Conservation (phyloP, 1,284 basidiomycete species). For the Tremellales sp. region DNA sequence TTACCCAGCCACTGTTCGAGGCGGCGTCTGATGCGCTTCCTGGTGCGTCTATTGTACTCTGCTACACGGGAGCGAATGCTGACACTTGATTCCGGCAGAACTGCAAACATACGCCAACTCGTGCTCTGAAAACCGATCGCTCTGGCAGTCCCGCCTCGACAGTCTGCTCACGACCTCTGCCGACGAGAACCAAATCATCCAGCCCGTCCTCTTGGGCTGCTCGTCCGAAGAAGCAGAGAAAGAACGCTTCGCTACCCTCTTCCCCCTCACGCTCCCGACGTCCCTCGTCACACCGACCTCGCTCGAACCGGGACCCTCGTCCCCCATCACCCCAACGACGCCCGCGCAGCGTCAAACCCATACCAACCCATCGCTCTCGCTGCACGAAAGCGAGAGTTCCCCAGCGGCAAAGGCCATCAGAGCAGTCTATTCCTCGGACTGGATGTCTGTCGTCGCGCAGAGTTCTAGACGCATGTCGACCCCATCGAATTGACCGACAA, state of each 20-base stretch:
- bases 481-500: too few relatives aligned
- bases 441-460: too few relatives aligned
- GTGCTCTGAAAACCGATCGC: slow-evolving; percentile 61
- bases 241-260: slow-evolving; percentile 47
- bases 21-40: slow-evolving; percentile 68
- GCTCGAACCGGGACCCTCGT: slow-evolving; percentile 14
- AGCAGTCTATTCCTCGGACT: slow-evolving; percentile 32
- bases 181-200: slow-evolving; percentile 19
- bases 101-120: slow-evolving; percentile 61
- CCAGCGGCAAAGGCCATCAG: slow-evolving; percentile 31
- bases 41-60: slow-evolving; percentile 52
- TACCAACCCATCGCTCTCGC: background rate
- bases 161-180: slow-evolving; percentile 43
- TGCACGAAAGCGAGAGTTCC: background rate
- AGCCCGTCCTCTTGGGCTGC: slow-evolving; percentile 25
- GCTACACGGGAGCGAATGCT: slow-evolving; percentile 1
- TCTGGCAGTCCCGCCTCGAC: slow-evolving; percentile 60
- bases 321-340: background rate
- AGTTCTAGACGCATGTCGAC: too few relatives aligned
- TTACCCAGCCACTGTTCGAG: slow-evolving; percentile 76
- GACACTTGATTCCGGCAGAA: slow-evolving; percentile 50
- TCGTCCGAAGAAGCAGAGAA: slow-evolving; percentile 28
- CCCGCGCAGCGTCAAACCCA: background rate
- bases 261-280: slow-evolving; percentile 46
- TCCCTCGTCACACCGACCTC: slow-evolving; percentile 20